Evolutionary conservation across 441 rosid genomes (phyloP).

Genomic region (Pelargonium myrrhifolium): DNA sequence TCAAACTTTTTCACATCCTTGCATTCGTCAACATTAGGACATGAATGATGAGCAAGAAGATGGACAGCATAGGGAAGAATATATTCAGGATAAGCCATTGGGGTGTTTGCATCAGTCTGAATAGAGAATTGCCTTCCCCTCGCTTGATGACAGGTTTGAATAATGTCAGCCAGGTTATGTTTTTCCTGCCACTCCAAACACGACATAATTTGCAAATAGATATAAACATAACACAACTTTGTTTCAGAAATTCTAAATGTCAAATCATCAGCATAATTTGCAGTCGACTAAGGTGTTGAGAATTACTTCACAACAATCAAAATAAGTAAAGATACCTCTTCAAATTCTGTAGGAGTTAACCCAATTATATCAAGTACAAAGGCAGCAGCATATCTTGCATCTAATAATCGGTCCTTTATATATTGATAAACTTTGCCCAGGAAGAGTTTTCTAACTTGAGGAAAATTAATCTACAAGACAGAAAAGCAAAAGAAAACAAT

Average conservation of each 20-base stretch:
- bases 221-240: conserved; percentile 9
- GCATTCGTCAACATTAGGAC: conserved; percentile 77
- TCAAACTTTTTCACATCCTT: conserved; percentile 86
- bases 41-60: conserved; percentile 80
- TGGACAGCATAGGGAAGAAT: conserved; percentile 77
- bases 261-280: conserved; percentile 5
- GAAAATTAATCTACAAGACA: conserved; percentile 60
- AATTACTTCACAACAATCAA: conserved; percentile 19
- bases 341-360: conserved; percentile 44
- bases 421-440: conserved; percentile 87
- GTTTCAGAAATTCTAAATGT: conserved; percentile 16
- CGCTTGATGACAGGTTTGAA: conserved; percentile 80
- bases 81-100: conserved; percentile 52
- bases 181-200: conserved; percentile 64
- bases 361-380: conserved; percentile 52
- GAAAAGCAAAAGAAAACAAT: conserved; percentile 11
- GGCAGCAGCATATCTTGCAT: conserved; percentile 85
- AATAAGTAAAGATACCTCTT: conserved; percentile 56
- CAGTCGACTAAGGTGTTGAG: conserved; percentile 7
- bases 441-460: conserved; percentile 69
- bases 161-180: conserved; percentile 74
- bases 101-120: conserved; percentile 63
- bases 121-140: conserved; percentile 66
- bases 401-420: conserved; percentile 80
- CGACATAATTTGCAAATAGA: neutral